phyloP scores from a whole-genome alignment of 805 yeast genomes.

The Candida michaelii region DNA sequence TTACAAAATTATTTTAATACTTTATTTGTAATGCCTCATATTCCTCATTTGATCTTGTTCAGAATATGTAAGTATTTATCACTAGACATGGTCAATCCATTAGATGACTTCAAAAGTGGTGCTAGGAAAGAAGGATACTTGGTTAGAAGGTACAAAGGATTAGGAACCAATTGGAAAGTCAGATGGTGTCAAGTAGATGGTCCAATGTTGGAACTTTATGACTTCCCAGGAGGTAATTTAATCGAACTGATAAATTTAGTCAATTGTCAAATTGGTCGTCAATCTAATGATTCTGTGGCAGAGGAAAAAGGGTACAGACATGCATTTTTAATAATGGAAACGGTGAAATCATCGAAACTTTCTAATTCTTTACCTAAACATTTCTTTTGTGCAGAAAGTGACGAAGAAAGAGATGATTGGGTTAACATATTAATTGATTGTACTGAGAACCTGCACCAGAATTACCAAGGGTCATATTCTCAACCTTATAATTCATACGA shows the following conservation, averaged over 20 bases:
- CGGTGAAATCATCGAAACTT: slow-evolving; percentile 34
- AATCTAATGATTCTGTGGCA: slow-evolving; percentile 40
- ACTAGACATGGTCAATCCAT: slow-evolving; percentile 60
- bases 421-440: slow-evolving; percentile 43
- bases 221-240: slow-evolving; percentile 52
- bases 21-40: slow-evolving; percentile 55
- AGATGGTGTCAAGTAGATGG: slow-evolving; percentile 69
- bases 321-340: slow-evolving; percentile 57
- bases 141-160: slow-evolving; percentile 62
- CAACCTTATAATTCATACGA: neutral
- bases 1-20: slow-evolving; percentile 61
- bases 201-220: slow-evolving; percentile 55
- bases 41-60: slow-evolving; percentile 52
- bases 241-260: slow-evolving; percentile 52
- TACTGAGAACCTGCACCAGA: neutral
- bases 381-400: slow-evolving; percentile 76
- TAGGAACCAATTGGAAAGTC: slow-evolving; percentile 65
- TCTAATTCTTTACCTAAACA: slow-evolving; percentile 48
- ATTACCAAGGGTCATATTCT: neutral
- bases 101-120: slow-evolving; percentile 54
- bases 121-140: slow-evolving; percentile 64
- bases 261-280: slow-evolving; percentile 58
- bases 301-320: slow-evolving; percentile 54
- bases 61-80: slow-evolving; percentile 66
- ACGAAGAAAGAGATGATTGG: slow-evolving; percentile 75